These are phyloP conservation scores for Penicillium italicum DNA, from an alignment of 2,329 filamentous ascomycete genomes.

Conservation along the genomic window DNA sequence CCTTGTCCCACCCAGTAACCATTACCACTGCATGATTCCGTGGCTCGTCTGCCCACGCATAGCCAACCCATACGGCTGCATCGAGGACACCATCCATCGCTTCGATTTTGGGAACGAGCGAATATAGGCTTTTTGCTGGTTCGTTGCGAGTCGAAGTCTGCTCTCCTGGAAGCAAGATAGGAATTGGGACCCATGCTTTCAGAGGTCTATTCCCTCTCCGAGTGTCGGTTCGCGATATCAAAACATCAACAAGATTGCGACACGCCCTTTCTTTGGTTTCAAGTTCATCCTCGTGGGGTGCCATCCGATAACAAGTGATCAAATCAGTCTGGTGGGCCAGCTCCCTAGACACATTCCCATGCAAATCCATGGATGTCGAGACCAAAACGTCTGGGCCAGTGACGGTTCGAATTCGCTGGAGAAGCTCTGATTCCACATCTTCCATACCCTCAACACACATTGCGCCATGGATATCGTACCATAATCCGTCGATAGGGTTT, in stretches of 20 bases:
- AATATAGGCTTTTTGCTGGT: slow-evolving; percentile 52
- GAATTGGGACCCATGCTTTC: slow-evolving; percentile 54
- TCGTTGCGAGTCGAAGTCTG: slow-evolving; percentile 55
- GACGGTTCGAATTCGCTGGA: slow-evolving; percentile 45
- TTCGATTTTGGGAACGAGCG: slow-evolving; percentile 46
- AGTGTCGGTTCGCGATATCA: slow-evolving; percentile 21
- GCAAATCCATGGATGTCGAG: slow-evolving; percentile 55
- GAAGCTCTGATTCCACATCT: slow-evolving; percentile 49
- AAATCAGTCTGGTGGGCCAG: slow-evolving; percentile 51
- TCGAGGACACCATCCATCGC: slow-evolving; percentile 45
- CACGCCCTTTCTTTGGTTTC: slow-evolving; percentile 54
- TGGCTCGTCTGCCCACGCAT: slow-evolving; percentile 56
- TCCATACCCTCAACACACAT: slow-evolving; percentile 53
- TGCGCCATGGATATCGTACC: slow-evolving; percentile 56
- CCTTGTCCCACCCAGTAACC: slow-evolving; percentile 51
- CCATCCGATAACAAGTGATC: slow-evolving; percentile 53
- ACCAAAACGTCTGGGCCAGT: slow-evolving; percentile 49
- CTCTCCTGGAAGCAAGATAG: slow-evolving; percentile 53
- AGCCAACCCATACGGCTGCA: slow-evolving; percentile 55
- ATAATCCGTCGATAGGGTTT: slow-evolving; percentile 47
- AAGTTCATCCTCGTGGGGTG: slow-evolving; percentile 50
- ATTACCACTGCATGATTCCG: slow-evolving; percentile 51
- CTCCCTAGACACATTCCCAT: slow-evolving; percentile 52
- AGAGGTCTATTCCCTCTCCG: slow-evolving; percentile 35
- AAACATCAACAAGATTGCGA: slow-evolving; percentile 45